phyloP scores from a whole-genome alignment of 305 asterid species.

The Vinca major region DNA sequence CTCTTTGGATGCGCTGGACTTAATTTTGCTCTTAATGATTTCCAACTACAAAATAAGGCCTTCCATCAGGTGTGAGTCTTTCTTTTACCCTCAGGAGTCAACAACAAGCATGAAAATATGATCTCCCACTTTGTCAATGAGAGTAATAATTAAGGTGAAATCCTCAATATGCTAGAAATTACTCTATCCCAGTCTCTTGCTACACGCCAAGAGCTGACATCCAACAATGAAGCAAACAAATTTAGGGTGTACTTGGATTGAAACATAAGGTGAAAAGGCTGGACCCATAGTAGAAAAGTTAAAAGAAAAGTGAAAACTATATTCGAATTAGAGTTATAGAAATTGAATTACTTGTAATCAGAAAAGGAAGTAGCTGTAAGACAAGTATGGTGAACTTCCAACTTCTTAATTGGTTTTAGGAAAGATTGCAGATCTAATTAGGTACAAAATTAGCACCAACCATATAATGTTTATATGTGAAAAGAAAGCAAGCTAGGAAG shows the following conservation, averaged over 20 bases:
- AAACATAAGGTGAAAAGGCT: too few relatives aligned
- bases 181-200: too few relatives aligned
- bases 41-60: constrained; percentile 47
- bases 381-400: background rate
- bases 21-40: constrained; percentile 44
- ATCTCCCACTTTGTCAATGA: too few relatives aligned
- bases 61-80: constrained; percentile 5
- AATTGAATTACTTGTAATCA: background rate
- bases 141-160: too few relatives aligned
- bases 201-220: too few relatives aligned
- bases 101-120: background rate
- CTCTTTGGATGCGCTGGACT: constrained; percentile 70
- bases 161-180: too few relatives aligned
- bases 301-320: background rate
- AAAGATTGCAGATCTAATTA: too few relatives aligned
- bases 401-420: too few relatives aligned
- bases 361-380: background rate
- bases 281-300: too few relatives aligned
- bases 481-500: background rate
- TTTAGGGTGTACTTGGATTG: too few relatives aligned
- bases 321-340: background rate
- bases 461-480: background rate
- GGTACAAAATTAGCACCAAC: too few relatives aligned
- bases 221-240: too few relatives aligned
- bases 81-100: constrained; percentile 3